Conservation (phyloP, 768 basidiomycete species). For the Termitomyces sp. region DNA sequence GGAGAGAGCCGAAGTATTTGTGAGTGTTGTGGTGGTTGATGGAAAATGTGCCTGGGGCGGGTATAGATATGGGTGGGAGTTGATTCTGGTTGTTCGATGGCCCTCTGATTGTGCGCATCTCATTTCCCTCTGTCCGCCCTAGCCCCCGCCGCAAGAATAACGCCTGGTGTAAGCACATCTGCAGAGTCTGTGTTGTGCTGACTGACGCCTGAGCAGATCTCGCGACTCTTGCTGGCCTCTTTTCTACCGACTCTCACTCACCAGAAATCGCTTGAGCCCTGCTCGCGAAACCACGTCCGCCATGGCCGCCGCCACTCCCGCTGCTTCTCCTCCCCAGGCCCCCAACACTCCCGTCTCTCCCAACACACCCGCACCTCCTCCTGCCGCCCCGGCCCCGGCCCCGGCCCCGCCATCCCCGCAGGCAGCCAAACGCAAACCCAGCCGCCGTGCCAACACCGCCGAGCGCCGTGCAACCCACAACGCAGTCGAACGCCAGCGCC, state of each 20-base stretch:
- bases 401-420: conserved; percentile 12
- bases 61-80: conserved; percentile 13
- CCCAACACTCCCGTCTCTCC: conserved; percentile 40
- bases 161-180: conserved; percentile 37
- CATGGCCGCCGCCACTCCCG: conserved; percentile 9
- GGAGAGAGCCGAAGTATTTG: conserved; percentile 4
- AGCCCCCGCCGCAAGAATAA: conserved; percentile 46
- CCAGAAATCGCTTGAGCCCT: conserved; percentile 61
- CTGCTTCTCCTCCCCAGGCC: conserved; percentile 10
- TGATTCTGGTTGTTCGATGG: conserved; percentile 13
- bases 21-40: neutral
- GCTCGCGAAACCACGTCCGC: too few relatives aligned
- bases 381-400: conserved; percentile 11
- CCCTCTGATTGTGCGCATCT: conserved; percentile 16
- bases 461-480: conserved; percentile 97
- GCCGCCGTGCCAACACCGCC: conserved; percentile 90
- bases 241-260: conserved; percentile 50
- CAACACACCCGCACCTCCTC: conserved; percentile 13
- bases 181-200: rapidly evolving
- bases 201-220: conserved; percentile 47
- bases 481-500: conserved; percentile 89
- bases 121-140: conserved; percentile 25
- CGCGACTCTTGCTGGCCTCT: conserved; percentile 94
- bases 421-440: conserved; percentile 76
- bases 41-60: conserved; percentile 12